Base-by-base conservation (phyloP, 78 protist species). In the Anaeramoeba ignava region DNA sequence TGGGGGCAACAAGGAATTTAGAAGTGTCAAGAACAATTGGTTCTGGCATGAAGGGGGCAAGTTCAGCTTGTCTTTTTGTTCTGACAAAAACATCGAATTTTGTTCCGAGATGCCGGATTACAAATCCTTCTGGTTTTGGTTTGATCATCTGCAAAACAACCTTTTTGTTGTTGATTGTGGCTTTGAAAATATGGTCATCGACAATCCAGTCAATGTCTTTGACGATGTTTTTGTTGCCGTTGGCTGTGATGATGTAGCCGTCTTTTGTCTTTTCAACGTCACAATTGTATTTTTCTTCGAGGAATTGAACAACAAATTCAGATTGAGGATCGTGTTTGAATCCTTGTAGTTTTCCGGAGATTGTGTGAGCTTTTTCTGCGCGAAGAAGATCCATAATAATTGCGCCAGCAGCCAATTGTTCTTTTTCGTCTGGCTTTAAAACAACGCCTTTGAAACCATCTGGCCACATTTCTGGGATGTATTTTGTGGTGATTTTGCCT, bases 401-500 rank as follows among this genome's bases (percentile, higher is more conserved):
- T 80, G 38, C 17, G 82, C 8, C 82, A 39, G 82, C 12, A 8
- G 36, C 8, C 82, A 8, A 8, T 80, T 2, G 3, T n/a, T 40
- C 41, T 40, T 78, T 83, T 17, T 79, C 85, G 0, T 79, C 67
- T 31, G 39, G 38, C 33, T 79, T 2, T 2, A 23, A n/a, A 34
- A 40, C 54, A 3, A 3, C 17, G 8, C 93, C 93, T 36, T 85
- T 8, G 93, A 94, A 94, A 85, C 97, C 97, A 1, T 87, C 89
- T 84, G 95, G 95, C 83, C 87, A 94, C 36, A 86, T 91, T 40
- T 91, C 89, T 8, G 91, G 88, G 38, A 96, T 90, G 90, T 90
- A 96, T 34, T 85, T 90, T 2, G 98, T 96, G 78, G 88, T 68
- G 80, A 96, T 41, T 80, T 86, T 80, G 39, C 95, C 98, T 8